Evolutionary conservation across 176 grass and related monocot species (phyloP).

Genomic region (Juncus inflexus): DNA sequence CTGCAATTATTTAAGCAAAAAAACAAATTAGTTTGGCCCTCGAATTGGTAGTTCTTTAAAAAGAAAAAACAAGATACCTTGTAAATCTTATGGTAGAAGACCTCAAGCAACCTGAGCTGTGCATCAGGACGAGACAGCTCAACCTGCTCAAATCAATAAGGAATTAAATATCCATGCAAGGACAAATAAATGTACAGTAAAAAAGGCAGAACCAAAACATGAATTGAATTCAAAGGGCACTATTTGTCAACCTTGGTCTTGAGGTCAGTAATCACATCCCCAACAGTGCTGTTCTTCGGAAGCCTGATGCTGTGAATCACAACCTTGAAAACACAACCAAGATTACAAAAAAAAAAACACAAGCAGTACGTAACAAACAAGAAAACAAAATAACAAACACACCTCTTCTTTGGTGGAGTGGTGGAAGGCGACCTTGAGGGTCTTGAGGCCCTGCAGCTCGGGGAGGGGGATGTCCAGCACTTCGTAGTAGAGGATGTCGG

Average conservation of each 20-base stretch:
- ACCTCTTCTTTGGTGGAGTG: slow-evolving; percentile 96
- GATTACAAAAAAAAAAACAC: background rate
- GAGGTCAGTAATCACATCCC: no score
- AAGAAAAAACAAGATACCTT: slow-evolving; percentile 8
- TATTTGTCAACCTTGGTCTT: background rate
- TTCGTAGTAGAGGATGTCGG: slow-evolving; percentile 94
- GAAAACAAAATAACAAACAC: slow-evolving; percentile 16
- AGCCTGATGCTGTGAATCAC: slow-evolving; percentile 79
- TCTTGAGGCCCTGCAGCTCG: slow-evolving; percentile 89
- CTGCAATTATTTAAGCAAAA: slow-evolving; percentile 41
- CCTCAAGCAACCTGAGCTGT: no score
- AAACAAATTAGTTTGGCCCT: background rate
- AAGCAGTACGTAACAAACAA: no score
- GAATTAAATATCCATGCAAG: background rate
- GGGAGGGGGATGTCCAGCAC: slow-evolving; percentile 89
- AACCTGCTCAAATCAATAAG: no score
- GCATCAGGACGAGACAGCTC: no score
- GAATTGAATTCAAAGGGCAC: background rate
- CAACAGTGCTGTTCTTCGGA: slow-evolving; percentile 77
- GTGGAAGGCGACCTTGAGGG: slow-evolving; percentile 94
- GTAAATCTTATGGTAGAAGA: slow-evolving; percentile 11
- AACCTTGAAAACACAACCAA: slow-evolving; percentile 43
- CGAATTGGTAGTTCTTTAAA: background rate
- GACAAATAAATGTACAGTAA: background rate
- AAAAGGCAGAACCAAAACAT: background rate